Evolutionary conservation across 2,329 filamentous ascomycete species (phyloP).

Genomic region (Neoarthrinium moseri): DNA sequence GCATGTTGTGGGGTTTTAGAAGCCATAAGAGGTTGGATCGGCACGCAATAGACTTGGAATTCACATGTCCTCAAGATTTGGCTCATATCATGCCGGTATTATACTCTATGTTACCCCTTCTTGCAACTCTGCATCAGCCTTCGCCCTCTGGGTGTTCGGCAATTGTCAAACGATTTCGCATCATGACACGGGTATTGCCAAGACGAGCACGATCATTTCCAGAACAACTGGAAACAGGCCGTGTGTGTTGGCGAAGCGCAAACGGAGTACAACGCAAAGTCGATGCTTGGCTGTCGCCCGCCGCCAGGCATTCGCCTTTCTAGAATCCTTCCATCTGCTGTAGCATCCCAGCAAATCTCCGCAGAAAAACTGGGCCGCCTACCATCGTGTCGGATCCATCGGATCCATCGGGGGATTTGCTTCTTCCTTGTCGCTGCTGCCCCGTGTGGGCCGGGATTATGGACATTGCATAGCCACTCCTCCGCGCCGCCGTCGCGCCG

Average conservation of each 20-base stretch:
- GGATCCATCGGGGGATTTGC: constrained; percentile 9
- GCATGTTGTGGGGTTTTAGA: too few species aligned
- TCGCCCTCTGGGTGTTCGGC: background rate
- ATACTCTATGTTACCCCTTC: too few species aligned
- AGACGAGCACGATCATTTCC: background rate
- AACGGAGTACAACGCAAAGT: constrained; percentile 9
- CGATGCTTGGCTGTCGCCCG: background rate
- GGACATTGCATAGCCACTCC: too few species aligned
- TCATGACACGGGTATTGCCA: background rate
- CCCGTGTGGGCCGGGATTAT: too few species aligned
- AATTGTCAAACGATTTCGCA: background rate
- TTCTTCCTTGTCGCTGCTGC: too few species aligned
- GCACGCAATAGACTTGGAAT: too few species aligned
- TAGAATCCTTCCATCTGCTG: constrained; percentile 10
- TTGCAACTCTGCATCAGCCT: too few species aligned
- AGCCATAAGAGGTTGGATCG: too few species aligned
- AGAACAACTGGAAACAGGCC: background rate
- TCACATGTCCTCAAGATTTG: too few species aligned
- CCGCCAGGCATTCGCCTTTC: constrained; percentile 1
- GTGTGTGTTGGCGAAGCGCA: background rate
- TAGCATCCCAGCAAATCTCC: constrained; percentile 8
- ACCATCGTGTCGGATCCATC: constrained; percentile 11
- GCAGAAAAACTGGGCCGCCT: constrained; percentile 7
- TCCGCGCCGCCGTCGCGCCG: background rate
- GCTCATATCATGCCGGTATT: too few species aligned